These are phyloP conservation scores for Cyphellophora europaea DNA, from an alignment of 2,329 filamentous ascomycete genomes.

Conservation along the genomic window DNA sequence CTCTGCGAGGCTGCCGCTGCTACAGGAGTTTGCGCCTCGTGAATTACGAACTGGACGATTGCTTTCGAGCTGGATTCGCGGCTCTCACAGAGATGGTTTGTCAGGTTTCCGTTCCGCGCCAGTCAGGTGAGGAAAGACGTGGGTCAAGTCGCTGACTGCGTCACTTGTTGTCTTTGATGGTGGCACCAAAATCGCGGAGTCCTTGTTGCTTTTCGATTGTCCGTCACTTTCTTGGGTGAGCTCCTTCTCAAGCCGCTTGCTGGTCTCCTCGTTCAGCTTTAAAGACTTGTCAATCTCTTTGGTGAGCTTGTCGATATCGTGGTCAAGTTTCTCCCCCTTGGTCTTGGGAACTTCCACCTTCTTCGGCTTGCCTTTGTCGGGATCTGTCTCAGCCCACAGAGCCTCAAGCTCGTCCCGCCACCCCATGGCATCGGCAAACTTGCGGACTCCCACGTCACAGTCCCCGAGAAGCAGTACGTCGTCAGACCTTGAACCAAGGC, in stretches of 20 bases:
- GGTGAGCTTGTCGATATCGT: constrained; percentile 50
- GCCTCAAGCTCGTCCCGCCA: constrained; percentile 77
- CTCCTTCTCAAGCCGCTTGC: constrained; percentile 24
- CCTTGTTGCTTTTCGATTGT: neutral
- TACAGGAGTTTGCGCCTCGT: no score
- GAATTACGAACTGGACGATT: no score
- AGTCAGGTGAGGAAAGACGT: constrained; percentile 18
- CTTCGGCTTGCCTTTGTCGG: constrained; percentile 47
- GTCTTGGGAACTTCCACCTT: constrained; percentile 28
- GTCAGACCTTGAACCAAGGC: constrained; percentile 65
- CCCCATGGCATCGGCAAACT: constrained; percentile 68
- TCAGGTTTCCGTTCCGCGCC: constrained; percentile 6
- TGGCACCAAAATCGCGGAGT: neutral
- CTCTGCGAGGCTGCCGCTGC: no score
- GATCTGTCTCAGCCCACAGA: constrained; percentile 61
- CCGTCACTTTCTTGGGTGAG: neutral
- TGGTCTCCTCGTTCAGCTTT: constrained; percentile 29
- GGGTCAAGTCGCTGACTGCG: constrained; percentile 6
- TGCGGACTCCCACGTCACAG: constrained; percentile 72
- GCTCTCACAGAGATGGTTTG: constrained; percentile 17
- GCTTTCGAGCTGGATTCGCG: no score
- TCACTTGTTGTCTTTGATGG: constrained; percentile 4
- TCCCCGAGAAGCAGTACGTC: constrained; percentile 77
- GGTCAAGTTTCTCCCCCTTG: constrained; percentile 47
- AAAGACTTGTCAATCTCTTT: constrained; percentile 49